A percentile compares a stretch with the other conserved stretches of the same genome.
phyloP scores from a whole-genome alignment of 169 alveolate genomes.

The Cryptosporidium meleagridis region DNA sequence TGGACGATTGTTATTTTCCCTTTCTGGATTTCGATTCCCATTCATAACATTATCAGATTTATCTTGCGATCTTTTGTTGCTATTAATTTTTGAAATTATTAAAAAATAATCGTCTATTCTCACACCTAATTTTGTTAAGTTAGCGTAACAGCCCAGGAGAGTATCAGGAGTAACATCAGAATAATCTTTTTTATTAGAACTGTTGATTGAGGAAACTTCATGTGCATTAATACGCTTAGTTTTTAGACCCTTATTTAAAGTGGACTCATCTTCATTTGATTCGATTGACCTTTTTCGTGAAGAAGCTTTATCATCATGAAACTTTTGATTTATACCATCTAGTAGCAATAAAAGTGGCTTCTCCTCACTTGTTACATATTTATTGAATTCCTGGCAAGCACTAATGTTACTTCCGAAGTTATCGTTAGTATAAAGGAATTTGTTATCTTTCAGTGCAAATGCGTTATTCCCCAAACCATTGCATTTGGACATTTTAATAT shows the following conservation, averaged over 20 bases:
- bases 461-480: constrained; percentile 31
- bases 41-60: neutral
- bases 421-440: neutral
- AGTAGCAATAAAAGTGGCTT: constrained; percentile 5
- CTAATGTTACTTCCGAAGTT: neutral
- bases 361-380: constrained; percentile 7
- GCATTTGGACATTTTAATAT: constrained; percentile 49
- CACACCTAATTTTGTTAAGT: constrained; percentile 45
- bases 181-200: neutral
- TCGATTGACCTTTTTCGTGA: constrained; percentile 5
- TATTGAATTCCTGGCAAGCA: neutral
- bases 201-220: neutral
- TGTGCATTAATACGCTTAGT: constrained; percentile 12
- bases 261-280: neutral
- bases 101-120: constrained; percentile 49
- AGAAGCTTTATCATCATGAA: neutral
- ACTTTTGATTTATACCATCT: neutral
- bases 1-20: constrained; percentile 33
- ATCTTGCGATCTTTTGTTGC: constrained; percentile 63
- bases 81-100: constrained; percentile 24
- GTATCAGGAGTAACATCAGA: constrained; percentile 41
- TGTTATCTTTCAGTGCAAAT: neutral
- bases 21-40: constrained; percentile 4
- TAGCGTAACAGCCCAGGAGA: constrained; percentile 46
- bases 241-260: neutral